Evolutionary conservation across 768 basidiomycete genomes (phyloP).

Genomic region (Phlebiopsis flavidoalba): DNA sequence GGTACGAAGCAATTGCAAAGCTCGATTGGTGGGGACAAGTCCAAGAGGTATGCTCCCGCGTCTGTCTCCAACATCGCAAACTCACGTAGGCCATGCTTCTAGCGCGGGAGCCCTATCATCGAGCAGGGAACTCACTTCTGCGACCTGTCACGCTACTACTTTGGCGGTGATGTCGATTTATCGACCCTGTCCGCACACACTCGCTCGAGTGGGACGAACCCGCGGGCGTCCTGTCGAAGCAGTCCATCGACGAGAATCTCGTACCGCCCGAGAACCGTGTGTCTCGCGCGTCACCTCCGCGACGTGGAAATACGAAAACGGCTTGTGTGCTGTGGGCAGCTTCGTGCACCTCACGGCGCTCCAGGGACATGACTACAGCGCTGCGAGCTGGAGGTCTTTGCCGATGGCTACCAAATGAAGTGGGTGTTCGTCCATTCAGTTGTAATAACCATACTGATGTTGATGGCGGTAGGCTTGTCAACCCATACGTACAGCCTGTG

Average conservation of each 20-base stretch:
- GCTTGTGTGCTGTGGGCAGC: constrained; percentile 89
- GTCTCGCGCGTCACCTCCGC: constrained; percentile 85
- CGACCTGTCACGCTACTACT: constrained; percentile 89
- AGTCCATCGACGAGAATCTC: constrained; percentile 77
- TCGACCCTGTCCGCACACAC: constrained; percentile 73
- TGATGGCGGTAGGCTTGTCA: constrained; percentile 56
- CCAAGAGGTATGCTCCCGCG: constrained; percentile 51
- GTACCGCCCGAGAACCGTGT: constrained; percentile 87
- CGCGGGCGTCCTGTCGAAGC: constrained; percentile 78
- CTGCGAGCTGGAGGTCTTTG: constrained; percentile 91
- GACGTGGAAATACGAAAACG: constrained; percentile 93
- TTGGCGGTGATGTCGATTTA: constrained; percentile 93
- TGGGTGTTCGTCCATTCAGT: constrained; percentile 27
- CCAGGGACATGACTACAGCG: constrained; percentile 91
- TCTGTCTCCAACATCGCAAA: background rate
- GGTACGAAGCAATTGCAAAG: constrained; percentile 71
- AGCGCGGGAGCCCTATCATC: constrained; percentile 78
- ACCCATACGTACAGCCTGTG: constrained; percentile 91
- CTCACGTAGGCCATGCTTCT: background rate
- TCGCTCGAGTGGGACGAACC: constrained; percentile 91
- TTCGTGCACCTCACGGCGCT: constrained; percentile 89
- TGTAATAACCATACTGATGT: background rate
- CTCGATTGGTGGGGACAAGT: constrained; percentile 92
- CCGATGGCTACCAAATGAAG: constrained; percentile 90
- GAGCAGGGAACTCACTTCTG: constrained; percentile 98